Evolutionary conservation across 169 alveolate species (phyloP).

Genomic region (Plasmodium gonderi): DNA sequence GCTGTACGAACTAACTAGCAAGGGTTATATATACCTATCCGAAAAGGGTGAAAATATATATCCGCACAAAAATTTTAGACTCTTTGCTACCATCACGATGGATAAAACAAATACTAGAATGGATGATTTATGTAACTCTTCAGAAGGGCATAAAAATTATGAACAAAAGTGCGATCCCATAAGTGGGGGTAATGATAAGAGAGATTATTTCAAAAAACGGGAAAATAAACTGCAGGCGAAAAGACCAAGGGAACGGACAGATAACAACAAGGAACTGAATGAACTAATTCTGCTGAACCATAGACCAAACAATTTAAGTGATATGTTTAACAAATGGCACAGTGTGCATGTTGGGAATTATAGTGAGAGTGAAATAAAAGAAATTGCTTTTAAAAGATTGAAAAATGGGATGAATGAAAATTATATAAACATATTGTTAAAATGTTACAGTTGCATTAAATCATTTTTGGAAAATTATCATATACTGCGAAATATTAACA

Average conservation of each 20-base stretch:
- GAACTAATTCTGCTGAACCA: slow-evolving; percentile 26
- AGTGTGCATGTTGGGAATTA: slow-evolving; percentile 25
- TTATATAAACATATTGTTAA: slow-evolving; percentile 11
- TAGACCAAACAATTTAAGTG: slow-evolving; percentile 12
- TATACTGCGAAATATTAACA: slow-evolving; percentile 51
- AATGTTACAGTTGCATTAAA: slow-evolving; percentile 21
- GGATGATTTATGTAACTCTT: too few relatives aligned
- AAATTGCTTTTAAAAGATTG: slow-evolving; percentile 48
- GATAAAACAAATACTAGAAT: neutral
- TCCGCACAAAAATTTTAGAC: slow-evolving; percentile 78
- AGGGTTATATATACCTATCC: slow-evolving; percentile 75
- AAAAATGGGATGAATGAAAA: slow-evolving; percentile 12
- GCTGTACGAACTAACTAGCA: slow-evolving; percentile 78
- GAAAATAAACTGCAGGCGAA: neutral
- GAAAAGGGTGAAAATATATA: slow-evolving; percentile 80
- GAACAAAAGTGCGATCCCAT: neutral
- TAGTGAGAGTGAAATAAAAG: slow-evolving; percentile 24
- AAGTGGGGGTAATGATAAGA: neutral
- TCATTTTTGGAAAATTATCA: slow-evolving; percentile 37
- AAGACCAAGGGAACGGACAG: neutral
- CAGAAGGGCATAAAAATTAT: too few relatives aligned
- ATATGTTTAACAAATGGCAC: slow-evolving; percentile 60
- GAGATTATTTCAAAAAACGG: neutral
- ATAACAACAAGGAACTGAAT: neutral
- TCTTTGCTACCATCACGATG: slow-evolving; percentile 76